phyloP scores from a whole-genome alignment of 2,329 filamentous ascomycete genomes.

The Phialocephala subalpina region DNA sequence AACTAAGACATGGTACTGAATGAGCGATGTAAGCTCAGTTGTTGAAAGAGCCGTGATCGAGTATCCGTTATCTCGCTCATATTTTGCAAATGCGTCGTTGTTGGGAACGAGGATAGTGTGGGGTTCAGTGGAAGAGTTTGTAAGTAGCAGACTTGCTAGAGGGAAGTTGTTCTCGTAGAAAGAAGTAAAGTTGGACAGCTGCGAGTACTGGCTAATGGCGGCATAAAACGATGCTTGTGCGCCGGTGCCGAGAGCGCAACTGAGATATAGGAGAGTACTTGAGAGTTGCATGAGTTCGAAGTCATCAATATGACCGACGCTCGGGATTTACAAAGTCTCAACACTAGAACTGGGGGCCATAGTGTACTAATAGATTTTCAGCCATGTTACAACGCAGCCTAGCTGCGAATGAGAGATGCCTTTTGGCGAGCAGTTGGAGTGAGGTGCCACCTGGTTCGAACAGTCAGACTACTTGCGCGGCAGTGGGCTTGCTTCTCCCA shows the following conservation, averaged over 20 bases:
- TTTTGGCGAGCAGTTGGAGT: no score
- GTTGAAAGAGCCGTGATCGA: neutral
- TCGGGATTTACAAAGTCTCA: no score
- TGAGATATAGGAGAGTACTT: slow-evolving; percentile 1
- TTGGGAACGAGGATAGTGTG: slow-evolving; percentile 15
- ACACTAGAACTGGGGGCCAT: no score
- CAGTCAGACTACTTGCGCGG: no score
- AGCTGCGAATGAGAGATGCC: no score
- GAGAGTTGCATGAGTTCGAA: no score
- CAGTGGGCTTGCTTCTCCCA: no score
- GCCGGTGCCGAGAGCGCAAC: neutral
- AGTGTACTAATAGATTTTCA: no score
- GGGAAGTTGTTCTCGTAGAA: neutral
- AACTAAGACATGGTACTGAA: slow-evolving; percentile 12
- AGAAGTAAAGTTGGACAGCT: slow-evolving; percentile 13
- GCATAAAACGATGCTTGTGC: slow-evolving; percentile 7
- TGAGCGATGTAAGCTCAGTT: neutral
- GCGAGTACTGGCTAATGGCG: slow-evolving; percentile 12
- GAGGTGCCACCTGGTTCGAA: no score
- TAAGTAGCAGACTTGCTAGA: neutral
- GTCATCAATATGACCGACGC: no score
- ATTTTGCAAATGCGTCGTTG: slow-evolving; percentile 15
- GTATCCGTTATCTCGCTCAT: neutral
- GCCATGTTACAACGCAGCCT: no score
- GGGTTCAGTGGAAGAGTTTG: slow-evolving; percentile 3